Conservation (phyloP, 176 grass and related monocot genomes). For the Carex kokanica region DNA sequence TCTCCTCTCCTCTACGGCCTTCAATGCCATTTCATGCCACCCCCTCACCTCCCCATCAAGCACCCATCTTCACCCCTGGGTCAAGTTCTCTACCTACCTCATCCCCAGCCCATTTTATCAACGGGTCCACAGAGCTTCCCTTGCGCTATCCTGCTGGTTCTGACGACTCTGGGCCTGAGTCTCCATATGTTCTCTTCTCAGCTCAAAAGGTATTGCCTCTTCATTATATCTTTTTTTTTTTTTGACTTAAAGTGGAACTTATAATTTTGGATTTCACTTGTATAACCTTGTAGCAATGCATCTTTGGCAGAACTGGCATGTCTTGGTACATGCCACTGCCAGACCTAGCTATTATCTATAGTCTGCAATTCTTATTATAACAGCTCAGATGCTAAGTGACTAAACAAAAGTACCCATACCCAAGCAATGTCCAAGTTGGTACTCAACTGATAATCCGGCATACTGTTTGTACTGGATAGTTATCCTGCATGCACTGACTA, state of each 20-base stretch:
- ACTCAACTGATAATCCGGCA: neutral
- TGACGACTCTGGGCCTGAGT: conserved; percentile 55
- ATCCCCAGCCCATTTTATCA: conserved; percentile 46
- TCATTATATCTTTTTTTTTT: neutral
- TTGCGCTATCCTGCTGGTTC: conserved; percentile 18
- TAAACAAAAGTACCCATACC: neutral
- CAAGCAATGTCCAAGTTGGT: neutral
- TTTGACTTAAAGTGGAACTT: neutral
- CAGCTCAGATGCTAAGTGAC: neutral
- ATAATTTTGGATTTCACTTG: neutral
- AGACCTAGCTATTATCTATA: neutral
- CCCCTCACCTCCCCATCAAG: conserved; percentile 49
- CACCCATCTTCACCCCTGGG: conserved; percentile 37
- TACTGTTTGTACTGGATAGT: neutral
- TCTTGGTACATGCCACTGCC: neutral
- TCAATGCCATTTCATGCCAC: conserved; percentile 68
- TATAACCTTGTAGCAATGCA: neutral
- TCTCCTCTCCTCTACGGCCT: conserved; percentile 77
- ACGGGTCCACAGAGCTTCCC: conserved; percentile 57
- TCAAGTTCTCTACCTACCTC: conserved; percentile 51
- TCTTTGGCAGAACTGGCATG: neutral
- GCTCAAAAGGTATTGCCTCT: conserved; percentile 63
- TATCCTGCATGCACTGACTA: neutral
- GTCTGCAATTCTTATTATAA: neutral
- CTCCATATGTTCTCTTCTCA: conserved; percentile 85